phyloP scores from a whole-genome alignment of 148 eudicot species.

The Rhododendron ovatum region DNA sequence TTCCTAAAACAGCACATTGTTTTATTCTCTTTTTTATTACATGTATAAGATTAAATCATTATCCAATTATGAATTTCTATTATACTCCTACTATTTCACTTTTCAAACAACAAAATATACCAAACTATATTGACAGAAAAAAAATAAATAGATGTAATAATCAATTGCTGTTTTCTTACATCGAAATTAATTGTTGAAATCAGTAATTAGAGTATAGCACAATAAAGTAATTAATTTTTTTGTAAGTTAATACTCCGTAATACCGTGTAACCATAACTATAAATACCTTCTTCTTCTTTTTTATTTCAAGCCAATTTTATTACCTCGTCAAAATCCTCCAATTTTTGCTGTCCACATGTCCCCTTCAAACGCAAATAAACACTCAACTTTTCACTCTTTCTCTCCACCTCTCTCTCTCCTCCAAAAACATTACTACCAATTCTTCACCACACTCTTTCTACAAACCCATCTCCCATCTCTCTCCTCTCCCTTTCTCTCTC shows the following conservation, averaged over 20 bases:
- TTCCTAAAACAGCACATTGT: not conserved
- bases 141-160: not conserved
- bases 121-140: not conserved
- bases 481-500: not conserved
- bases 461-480: not conserved
- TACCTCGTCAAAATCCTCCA: constrained; percentile 27
- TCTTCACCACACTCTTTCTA: constrained; percentile 7
- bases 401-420: constrained; percentile 23
- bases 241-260: not conserved
- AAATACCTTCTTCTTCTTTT: too few relatives aligned
- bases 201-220: not conserved
- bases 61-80: not conserved
- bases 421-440: constrained; percentile 7
- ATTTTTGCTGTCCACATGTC: constrained; percentile 35
- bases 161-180: too few relatives aligned
- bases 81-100: not conserved
- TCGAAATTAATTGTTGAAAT: not conserved
- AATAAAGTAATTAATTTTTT: not conserved
- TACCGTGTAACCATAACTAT: not conserved
- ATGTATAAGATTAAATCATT: not conserved
- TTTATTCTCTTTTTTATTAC: not conserved
- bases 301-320: constrained; percentile 13
- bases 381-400: constrained; percentile 23
- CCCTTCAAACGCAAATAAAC: constrained; percentile 52
- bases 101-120: not conserved